phyloP scores from a whole-genome alignment of 2,329 filamentous ascomycete genomes.

The Colletotrichum limetticola region DNA sequence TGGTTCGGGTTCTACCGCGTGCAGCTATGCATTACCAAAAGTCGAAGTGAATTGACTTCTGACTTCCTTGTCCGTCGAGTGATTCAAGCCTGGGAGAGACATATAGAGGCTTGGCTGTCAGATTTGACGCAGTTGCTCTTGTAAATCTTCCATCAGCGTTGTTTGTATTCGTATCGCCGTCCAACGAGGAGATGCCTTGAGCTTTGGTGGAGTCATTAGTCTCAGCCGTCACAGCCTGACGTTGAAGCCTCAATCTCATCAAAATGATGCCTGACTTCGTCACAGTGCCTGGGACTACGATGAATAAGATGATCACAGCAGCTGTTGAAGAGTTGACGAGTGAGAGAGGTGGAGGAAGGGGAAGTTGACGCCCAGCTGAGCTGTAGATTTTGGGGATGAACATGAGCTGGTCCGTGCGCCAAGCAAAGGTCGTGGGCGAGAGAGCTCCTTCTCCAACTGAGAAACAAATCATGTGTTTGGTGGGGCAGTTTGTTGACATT shows the following conservation, averaged over 20 bases:
- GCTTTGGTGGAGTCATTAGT: not conserved
- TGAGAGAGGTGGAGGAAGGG: not conserved
- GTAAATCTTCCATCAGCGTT: not conserved
- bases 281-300: no score
- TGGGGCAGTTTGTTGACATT: conserved; percentile 34
- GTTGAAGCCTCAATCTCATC: not conserved
- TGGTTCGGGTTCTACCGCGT: not conserved
- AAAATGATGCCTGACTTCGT: not conserved
- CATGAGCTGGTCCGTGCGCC: conserved; percentile 14
- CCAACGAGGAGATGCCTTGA: not conserved
- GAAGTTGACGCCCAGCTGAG: not conserved
- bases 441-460: not conserved
- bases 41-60: not conserved
- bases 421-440: not conserved
- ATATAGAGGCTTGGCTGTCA: conserved; percentile 4
- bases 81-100: not conserved
- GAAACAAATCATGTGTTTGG: conserved; percentile 11
- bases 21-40: not conserved
- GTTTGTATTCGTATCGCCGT: not conserved
- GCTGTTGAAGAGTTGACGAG: not conserved
- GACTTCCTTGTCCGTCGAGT: not conserved
- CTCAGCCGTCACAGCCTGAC: not conserved
- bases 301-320: no score
- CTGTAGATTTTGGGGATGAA: not conserved
- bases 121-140: not conserved